These are phyloP conservation scores for Diplodia sapinea DNA, from an alignment of 2,329 filamentous ascomycete genomes.

Conservation along the genomic window DNA sequence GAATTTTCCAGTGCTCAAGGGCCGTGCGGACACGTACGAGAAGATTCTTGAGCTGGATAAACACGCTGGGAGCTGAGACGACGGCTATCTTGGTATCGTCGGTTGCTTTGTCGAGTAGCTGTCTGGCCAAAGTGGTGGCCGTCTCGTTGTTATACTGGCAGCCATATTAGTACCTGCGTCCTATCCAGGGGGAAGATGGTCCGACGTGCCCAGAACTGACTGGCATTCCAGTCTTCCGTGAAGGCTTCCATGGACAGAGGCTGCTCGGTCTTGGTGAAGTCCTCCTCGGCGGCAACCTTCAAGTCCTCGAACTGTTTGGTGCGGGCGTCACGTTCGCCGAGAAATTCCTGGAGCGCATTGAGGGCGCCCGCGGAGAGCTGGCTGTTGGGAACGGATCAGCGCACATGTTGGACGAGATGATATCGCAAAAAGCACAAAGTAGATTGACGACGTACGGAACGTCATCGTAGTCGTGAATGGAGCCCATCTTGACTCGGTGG, in stretches of 20 bases:
- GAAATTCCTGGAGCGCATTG: constrained; percentile 74
- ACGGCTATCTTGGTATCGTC: constrained; percentile 67
- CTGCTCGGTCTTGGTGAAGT: constrained; percentile 47
- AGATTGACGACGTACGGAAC: constrained; percentile 40
- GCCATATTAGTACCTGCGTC: constrained; percentile 12
- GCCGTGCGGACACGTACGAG: constrained; percentile 54
- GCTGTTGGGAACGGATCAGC: constrained; percentile 46
- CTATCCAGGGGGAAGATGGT: constrained; percentile 25
- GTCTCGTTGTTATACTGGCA: constrained; percentile 74
- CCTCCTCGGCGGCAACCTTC: constrained; percentile 65
- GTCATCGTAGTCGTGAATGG: constrained; percentile 42
- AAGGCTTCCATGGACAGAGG: constrained; percentile 70
- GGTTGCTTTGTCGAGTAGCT: constrained; percentile 68
- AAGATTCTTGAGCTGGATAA: constrained; percentile 76
- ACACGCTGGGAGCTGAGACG: constrained; percentile 77
- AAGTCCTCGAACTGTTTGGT: constrained; percentile 72
- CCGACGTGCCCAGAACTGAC: constrained; percentile 75
- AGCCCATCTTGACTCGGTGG: constrained; percentile 17
- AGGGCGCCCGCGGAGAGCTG: constrained; percentile 70
- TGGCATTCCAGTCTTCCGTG: constrained; percentile 81
- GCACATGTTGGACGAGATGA: not conserved
- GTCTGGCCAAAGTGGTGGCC: constrained; percentile 65
- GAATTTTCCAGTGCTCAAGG: no score
- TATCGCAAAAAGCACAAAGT: not conserved
- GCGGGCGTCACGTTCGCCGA: constrained; percentile 71